A percentile compares a stretch with the other conserved stretches of the same genome.
Evolutionary conservation across 148 eudicot genomes (phyloP).

Genomic region (Linanthus parryae): DNA sequence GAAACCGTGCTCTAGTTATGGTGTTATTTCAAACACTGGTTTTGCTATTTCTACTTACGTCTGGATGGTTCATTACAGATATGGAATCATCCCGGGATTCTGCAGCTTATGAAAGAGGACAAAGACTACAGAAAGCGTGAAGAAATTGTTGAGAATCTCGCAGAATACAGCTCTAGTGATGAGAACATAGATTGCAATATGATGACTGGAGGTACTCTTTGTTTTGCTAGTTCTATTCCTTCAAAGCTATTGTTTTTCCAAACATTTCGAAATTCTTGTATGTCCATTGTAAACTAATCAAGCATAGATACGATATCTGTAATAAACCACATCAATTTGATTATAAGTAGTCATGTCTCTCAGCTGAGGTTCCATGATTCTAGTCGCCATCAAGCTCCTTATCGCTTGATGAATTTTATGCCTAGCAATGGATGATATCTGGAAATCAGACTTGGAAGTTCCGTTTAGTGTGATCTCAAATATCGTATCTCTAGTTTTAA

Average conservation of each 20-base stretch:
- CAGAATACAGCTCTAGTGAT: constrained; percentile 76
- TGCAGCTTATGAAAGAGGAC: constrained; percentile 70
- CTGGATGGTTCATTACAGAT: constrained; percentile 38
- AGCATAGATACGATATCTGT: no score
- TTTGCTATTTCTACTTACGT: neutral
- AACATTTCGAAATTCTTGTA: neutral
- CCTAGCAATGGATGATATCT: no score
- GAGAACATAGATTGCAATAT: constrained; percentile 63
- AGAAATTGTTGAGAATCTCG: constrained; percentile 47
- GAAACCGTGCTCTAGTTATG: no score
- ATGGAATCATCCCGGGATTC: constrained; percentile 95
- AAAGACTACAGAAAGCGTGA: constrained; percentile 52
- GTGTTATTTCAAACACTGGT: neutral
- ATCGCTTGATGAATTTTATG: no score
- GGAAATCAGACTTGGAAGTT: no score
- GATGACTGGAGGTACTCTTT: constrained; percentile 57
- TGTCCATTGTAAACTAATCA: neutral
- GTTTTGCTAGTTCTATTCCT: neutral
- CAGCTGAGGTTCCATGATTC: no score
- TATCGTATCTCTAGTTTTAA: no score
- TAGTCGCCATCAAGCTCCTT: no score
- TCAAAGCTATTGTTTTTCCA: neutral
- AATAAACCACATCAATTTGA: no score
- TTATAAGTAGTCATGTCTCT: no score
- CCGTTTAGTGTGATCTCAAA: no score